Evolutionary conservation across 768 basidiomycete species (phyloP).

Genomic region (Mycena latifolia): DNA sequence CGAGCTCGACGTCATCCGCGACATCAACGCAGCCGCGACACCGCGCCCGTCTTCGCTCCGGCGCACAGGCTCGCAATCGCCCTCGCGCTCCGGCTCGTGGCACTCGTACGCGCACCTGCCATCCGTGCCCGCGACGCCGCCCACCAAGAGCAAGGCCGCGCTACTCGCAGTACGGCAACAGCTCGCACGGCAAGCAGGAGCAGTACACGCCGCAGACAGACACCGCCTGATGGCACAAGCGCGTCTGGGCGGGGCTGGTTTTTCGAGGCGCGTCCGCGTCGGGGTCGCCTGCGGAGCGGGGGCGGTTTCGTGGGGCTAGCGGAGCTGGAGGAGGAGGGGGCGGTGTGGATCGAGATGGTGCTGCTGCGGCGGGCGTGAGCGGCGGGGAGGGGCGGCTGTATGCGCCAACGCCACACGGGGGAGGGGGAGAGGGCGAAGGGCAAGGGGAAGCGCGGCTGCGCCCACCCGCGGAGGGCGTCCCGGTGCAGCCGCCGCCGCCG

Average conservation of each 20-base stretch:
- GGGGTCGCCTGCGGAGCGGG: conserved; percentile 48
- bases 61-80: too few species aligned
- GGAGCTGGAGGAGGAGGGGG: conserved; percentile 61
- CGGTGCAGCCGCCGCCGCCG: conserved; percentile 56
- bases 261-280: conserved; percentile 59
- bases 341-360: conserved; percentile 66
- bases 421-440: conserved; percentile 34
- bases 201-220: conserved; percentile 21
- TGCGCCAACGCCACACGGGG: too few species aligned
- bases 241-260: conserved; percentile 51
- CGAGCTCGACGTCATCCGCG: too few species aligned
- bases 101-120: conserved; percentile 35
- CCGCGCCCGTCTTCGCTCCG: too few species aligned
- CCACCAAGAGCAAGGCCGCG: conserved; percentile 10
- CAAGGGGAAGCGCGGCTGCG: conserved; percentile 19
- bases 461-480: conserved; percentile 39
- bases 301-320: conserved; percentile 9
- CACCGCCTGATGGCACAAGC: conserved; percentile 10
- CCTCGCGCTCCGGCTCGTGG: conserved; percentile 27
- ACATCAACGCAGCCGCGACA: too few species aligned
- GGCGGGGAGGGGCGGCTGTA: too few species aligned
- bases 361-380: conserved; percentile 46
- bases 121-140: conserved; percentile 7
- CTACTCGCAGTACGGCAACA: conserved; percentile 25
- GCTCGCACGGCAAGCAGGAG: not conserved